Conservation (phyloP, 148 eudicot genomes). For the Salicornia ramosissima region DNA sequence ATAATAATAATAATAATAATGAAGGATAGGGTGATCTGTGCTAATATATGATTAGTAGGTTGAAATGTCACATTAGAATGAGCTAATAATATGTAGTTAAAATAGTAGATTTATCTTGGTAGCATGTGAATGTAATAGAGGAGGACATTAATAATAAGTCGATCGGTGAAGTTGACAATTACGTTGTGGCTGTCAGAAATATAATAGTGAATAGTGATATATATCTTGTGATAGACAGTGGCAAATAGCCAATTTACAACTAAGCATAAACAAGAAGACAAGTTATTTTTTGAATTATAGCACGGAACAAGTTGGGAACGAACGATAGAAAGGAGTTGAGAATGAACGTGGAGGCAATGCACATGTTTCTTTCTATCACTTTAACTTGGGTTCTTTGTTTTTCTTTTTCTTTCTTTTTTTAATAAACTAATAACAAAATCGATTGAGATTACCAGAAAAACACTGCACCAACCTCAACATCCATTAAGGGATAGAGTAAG, state of each 20-base stretch:
- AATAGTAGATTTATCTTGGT: background rate
- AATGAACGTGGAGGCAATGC: too few species aligned
- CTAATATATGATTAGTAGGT: conserved; percentile 6
- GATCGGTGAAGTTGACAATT: background rate
- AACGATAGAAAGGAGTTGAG: too few species aligned
- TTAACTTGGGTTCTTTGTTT: too few species aligned
- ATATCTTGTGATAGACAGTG: background rate
- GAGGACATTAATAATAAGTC: background rate
- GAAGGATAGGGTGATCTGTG: background rate
- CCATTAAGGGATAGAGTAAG: too few species aligned
- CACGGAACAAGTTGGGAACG: too few species aligned
- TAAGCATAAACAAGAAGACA: background rate
- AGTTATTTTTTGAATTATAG: too few species aligned
- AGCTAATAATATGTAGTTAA: background rate
- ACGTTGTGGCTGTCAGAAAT: background rate
- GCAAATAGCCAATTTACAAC: conserved; percentile 1
- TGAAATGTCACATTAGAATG: background rate
- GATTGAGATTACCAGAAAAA: too few species aligned
- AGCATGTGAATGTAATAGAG: background rate
- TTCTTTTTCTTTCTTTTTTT: too few species aligned
- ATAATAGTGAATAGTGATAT: background rate
- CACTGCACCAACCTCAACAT: too few species aligned
- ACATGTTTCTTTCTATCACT: too few species aligned
- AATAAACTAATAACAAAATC: too few species aligned
- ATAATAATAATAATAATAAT: too few species aligned